Evolutionary conservation across 2,329 filamentous ascomycete species (phyloP), one percentile per base, ranked within the genome.

Genomic region (Basipetospora sp.): DNA sequence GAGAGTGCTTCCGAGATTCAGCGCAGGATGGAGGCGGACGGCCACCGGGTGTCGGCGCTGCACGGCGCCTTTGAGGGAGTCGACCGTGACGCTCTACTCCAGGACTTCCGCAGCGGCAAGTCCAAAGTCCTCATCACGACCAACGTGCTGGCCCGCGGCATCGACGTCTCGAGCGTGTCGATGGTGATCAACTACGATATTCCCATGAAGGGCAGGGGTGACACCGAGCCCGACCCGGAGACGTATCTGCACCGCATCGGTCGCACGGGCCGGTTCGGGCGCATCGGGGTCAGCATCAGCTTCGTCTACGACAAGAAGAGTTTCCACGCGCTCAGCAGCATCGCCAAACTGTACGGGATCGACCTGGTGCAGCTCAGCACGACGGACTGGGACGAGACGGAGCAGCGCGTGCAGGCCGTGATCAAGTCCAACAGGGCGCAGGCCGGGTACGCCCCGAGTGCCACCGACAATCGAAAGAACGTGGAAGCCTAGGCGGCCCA

Each of bases 131-230:
- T 98, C 44, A 94, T 98, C 53, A 92, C 90, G 2, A 98, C 90
- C 48, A 98, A 98, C 53, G 87, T 98, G 27, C 72, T 98, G 41
- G 83, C 90, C 8, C 86, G 90, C 53, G 90, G 90, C 54, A 96
- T 98, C 50, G 90, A 98, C 53, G 73, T 77, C 64, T 96, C 54
- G 59, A 92, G 62, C 19, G 90, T 98, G 11, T 94, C 86, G 8
- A 90, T 98, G 79, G 90, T 98, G 38, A 86, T 98, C 67, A 98
- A 98, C 66, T 98, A 98, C 60, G 80, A 85, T 48, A 80, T 85
- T 41, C 80, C 80, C 17, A 81, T 80, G 65, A 79, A 80, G 52
- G 77, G 80, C 29, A 62, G 70, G 22, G 76, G 80, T 14, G 87
- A 96, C 48, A 69, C 69, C 19, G 83, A 90, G 59, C 81, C 88